Base-by-base conservation (phyloP, 106 monocot genomes). In the Acanthochlamys bracteata region DNA sequence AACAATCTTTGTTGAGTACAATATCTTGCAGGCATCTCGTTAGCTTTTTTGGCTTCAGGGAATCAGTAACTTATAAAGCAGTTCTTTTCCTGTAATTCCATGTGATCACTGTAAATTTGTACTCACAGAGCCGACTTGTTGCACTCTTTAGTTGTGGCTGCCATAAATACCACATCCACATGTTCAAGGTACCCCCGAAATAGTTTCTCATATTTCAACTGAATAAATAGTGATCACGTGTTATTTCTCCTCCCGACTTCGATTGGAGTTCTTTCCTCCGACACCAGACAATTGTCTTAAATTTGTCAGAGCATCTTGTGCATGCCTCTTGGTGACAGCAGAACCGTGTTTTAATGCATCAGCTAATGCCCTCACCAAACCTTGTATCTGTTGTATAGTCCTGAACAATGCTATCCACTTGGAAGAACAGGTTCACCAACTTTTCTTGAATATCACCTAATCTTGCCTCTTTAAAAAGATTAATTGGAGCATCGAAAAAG, bases 261-360 rank as follows among this genome's bases (percentile, higher is more conserved):
- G 41, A 63, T 55, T 62, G 4, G 64, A 71, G 12, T 22, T 46
- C 43, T 57, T 78, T 19, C 74, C 68, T 41, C 82, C 82, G 42
- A 83, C 71, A 24, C 78, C 83, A 20, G 78, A 83, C 63, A 83
- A 39, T 66, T 78, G 61, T 40, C 74, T 78, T 49, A 83, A 53
- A 33, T 74, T 78, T 10, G 74, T 74, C 14, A 83, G 68, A 14
- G 68, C 74, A 58, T 75, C 74, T 60, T 74, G 83, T 17, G 71
- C 74, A 74, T 59, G 39, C 66, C 68, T 71, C 63, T 47, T 83
- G 7, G 83, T 71, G 43, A 75, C 74, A 9, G 54, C 26, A 63
- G 60, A 73, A 15, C 82, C 82, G 53, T 77, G 60, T 55, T 62
- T 74, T 20, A 82, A 43, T 27, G 82, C 82, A 62, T 74, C 82